Base-by-base conservation (phyloP, 768 basidiomycete species). In the Melanogaster broomeanus region DNA sequence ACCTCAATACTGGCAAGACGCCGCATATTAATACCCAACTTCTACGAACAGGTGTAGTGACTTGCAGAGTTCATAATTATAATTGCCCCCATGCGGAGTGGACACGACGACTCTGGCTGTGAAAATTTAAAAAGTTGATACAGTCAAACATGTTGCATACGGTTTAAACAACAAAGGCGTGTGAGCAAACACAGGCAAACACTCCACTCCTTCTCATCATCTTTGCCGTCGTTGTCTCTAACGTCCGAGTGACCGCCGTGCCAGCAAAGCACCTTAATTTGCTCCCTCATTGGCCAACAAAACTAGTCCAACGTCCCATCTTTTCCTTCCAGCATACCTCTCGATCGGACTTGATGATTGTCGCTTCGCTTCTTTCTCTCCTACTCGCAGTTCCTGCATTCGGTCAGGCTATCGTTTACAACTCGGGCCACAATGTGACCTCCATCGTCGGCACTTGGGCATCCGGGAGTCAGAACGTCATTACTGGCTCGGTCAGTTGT, bases 371-470 rank as follows among this genome's bases (percentile, higher is more conserved):
- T 46, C 52, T 72, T 25, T 61, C 31, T 0, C 49, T 66, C 41
- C 22, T 58, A 11, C 30, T 72, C 25, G 66, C 67, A 10, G 28
- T 67, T 9, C 59, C 67, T 52, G 71, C 62, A 28, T 45, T 71
- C 33, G 65, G 59, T 19, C 75, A 76, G 61, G 55, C 61, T 40
- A 79, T 81, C 51, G 50, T 57, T 0, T 83, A 72, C 62, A 66
- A 80, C 61, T 0, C 62, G 1, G 61, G 48, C 1, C 84, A 87
- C 67, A 95, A 95, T 66, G 74, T 80, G 3, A 92, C 92, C 0
- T 42, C 72, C 48, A 72, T 98, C 45, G 56, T 63, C 27, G 96
- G 96, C 0, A 94, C 93, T 11, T 98, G 96, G 96, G 79, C 79
- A 43, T 86, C 91, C 33, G 92, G 92, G 18, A 84, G 82, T 61